Percentiles rank a stretch among this genome's conserved stretches.
phyloP scores from a whole-genome alignment of 257 asterid genomes.

The Rauvolfia tetraphylla region DNA sequence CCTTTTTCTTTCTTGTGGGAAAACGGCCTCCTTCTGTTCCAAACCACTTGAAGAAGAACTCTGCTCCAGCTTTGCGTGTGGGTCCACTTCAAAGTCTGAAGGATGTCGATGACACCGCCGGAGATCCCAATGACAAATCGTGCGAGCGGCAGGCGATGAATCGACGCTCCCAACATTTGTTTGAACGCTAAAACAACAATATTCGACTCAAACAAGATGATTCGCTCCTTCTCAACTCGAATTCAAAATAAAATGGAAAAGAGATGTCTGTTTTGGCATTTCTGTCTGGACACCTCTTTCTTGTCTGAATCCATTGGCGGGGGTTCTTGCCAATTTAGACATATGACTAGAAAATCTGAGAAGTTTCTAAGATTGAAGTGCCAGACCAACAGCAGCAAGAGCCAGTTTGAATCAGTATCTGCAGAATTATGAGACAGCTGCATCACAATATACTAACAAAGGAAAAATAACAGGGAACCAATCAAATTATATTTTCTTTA shows the following conservation, averaged over 20 bases:
- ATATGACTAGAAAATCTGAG: background rate
- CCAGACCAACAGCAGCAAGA: background rate
- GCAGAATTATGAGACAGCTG: too few relatives aligned
- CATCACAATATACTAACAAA: too few relatives aligned
- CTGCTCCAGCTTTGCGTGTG: slow-evolving; percentile 34
- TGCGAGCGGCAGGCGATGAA: slow-evolving; percentile 20
- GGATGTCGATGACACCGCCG: slow-evolving; percentile 14
- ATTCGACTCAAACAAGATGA: background rate
- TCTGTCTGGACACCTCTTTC: background rate
- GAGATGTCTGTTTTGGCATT: background rate
- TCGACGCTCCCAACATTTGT: slow-evolving; percentile 35
- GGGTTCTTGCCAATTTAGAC: background rate
- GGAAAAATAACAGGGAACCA: too few relatives aligned
- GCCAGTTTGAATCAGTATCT: too few relatives aligned
- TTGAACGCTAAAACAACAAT: slow-evolving; percentile 12
- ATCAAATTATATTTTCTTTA: too few relatives aligned
- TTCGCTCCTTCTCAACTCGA: background rate
- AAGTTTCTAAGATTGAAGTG: background rate
- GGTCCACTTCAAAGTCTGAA: slow-evolving; percentile 29
- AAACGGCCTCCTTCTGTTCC: background rate
- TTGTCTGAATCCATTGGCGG: background rate
- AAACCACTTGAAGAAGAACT: background rate
- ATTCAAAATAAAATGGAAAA: background rate
- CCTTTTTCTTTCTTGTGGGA: background rate
- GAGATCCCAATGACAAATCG: slow-evolving; percentile 33